Evolutionary conservation across 2,329 filamentous ascomycete species (phyloP), one percentile per base, ranked within the genome.

Genomic region (Aspergillus phoenicis): DNA sequence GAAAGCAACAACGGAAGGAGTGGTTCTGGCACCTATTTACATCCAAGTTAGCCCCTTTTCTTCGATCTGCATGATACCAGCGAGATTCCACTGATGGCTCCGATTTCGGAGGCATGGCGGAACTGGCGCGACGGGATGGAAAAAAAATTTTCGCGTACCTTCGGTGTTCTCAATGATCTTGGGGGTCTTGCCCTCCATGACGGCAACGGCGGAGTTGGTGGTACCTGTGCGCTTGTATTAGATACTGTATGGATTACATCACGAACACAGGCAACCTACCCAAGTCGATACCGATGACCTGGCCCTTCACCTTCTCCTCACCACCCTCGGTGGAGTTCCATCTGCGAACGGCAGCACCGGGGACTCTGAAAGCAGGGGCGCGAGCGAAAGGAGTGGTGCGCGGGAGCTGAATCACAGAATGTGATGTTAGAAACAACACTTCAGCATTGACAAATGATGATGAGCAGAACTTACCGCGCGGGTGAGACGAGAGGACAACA

Each of bases 121-220:
- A 57, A 53, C 56, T 60, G 47, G 53, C 57, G 52, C 11, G 22
- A 11, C 11, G 33, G 33, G 11, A 53, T 58, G 33, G 11, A 53
- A 58, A 52, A 62, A 62, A 36, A 64, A 63, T 66, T 62, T 52
- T 60, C 62, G 66, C 82, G 73, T 82, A 93, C 92, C 93, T 85
- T 98, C 94, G 28, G 93, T 85, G 87, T 98, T 98, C 83, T 97
- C 94, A 78, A 98, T 98, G 78, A 98, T 98, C 82, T 89, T 92
- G 72, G 94, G 92, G 60, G 86, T 82, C 85, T 96, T 96, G 81
- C 94, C 95, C 85, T 98, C 94, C 93, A 98, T 97, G 68, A 98
- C 84, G 74, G 93, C 94, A 64, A 98, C 94, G 60, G 94, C 94
- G 63, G 94, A 97, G 87, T 98, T 98, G 73, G 94, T 98, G 77